Evolutionary conservation across 345 rosid genomes (phyloP).

Genomic region (Gynandropsis gynandra): DNA sequence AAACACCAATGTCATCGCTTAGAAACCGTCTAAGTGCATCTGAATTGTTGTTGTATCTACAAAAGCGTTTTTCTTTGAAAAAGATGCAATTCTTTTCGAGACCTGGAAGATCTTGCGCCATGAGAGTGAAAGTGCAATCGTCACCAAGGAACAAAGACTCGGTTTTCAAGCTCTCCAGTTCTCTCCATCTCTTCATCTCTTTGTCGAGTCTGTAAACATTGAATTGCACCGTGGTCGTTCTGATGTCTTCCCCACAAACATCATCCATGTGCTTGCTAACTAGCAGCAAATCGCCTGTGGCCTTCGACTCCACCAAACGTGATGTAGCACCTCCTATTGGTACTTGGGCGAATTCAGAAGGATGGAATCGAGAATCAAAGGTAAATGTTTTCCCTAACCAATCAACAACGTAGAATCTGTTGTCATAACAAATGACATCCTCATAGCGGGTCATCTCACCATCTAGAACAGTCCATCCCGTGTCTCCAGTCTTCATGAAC

Average conservation of each 20-base stretch:
- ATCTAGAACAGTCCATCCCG: constrained; percentile 24
- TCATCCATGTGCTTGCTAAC: constrained; percentile 24
- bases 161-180: constrained; percentile 14
- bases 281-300: constrained; percentile 20
- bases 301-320: constrained; percentile 16
- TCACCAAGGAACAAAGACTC: constrained; percentile 26
- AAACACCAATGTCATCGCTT: constrained; percentile 17
- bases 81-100: constrained; percentile 14
- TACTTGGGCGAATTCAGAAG: constrained; percentile 15
- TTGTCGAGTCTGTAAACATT: constrained; percentile 26
- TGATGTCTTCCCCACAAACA: constrained; percentile 10
- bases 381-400: constrained; percentile 19
- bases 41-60: constrained; percentile 16
- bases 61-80: constrained; percentile 18
- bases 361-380: constrained; percentile 19
- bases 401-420: constrained; percentile 20
- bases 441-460: constrained; percentile 19
- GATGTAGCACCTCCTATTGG: constrained; percentile 26
- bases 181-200: constrained; percentile 26
- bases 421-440: constrained; percentile 13
- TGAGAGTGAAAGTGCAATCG: constrained; percentile 29
- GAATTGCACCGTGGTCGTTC: constrained; percentile 22
- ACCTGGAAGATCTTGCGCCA: constrained; percentile 14
- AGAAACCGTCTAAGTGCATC: constrained; percentile 11
- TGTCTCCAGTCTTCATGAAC: constrained; percentile 15